These are phyloP conservation scores for Sesbania bispinosa DNA, from an alignment of 306 rosid genomes.

Conservation along the genomic window DNA sequence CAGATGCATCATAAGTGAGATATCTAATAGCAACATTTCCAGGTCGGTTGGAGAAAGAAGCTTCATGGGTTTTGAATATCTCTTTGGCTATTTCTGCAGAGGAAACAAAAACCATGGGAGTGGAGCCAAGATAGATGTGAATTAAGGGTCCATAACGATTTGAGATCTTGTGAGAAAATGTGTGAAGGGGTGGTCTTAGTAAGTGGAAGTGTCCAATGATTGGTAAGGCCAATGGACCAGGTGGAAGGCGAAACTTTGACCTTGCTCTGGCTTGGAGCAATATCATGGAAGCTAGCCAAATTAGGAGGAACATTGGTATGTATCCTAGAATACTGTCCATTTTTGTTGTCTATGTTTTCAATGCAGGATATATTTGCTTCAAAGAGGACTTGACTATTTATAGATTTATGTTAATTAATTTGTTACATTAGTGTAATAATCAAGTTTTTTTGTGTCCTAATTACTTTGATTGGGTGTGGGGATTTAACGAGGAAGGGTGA, in stretches of 20 bases:
- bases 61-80: slow-evolving; percentile 46
- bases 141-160: slow-evolving; percentile 51
- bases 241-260: slow-evolving; percentile 26
- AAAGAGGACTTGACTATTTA: background rate
- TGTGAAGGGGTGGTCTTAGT: slow-evolving; percentile 34
- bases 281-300: slow-evolving; percentile 32
- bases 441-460: background rate
- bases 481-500: background rate
- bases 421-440: background rate
- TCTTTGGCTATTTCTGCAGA: slow-evolving; percentile 54
- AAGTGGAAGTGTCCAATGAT: slow-evolving; percentile 43
- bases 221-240: slow-evolving; percentile 41
- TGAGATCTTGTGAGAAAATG: slow-evolving; percentile 36
- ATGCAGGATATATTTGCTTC: background rate
- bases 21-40: slow-evolving; percentile 31
- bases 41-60: slow-evolving; percentile 43
- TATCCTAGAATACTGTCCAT: slow-evolving; percentile 43
- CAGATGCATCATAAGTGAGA: slow-evolving; percentile 47
- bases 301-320: slow-evolving; percentile 35
- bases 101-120: slow-evolving; percentile 38
- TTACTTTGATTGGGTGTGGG: background rate
- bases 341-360: background rate
- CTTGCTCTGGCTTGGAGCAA: slow-evolving; percentile 20
- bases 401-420: background rate
- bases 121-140: slow-evolving; percentile 47